Base-by-base conservation (phyloP, 192 early-diverging fungal species). In the Umbelopsis sp. region DNA sequence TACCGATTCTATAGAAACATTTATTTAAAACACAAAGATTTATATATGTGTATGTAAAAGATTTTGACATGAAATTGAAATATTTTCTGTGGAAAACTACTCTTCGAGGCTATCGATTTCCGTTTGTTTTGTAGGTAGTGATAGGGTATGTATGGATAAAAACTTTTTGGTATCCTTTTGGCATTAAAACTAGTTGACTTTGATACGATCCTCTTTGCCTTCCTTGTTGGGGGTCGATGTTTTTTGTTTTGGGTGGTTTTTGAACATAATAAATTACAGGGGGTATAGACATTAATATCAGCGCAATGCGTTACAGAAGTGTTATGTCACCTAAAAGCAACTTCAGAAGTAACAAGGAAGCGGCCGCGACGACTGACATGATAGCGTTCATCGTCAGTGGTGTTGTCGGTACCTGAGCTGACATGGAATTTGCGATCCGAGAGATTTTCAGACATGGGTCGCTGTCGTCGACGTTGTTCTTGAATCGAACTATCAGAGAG, bases 361-460 rank as follows among this genome's bases (percentile, higher is more conserved):
- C 56, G 56, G 17, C 56, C 56, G 14, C 56, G 56, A 10, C 56
- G 56, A 62, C 56, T 62, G 10, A 62, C 34, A 34, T 62, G 56
- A 62, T 62, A 62, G 4, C 56, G 56, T 34, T 62, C 56, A 14
- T 62, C 56, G 31, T 62, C 56, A 1, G 38, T 41, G 31, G 56
- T 62, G 8, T 62, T 31, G n/a, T 32, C 31, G 29, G 12, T 62
- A 2, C 29, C 29, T 4, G 26, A 20, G 17, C 2, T 4, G 16
- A 62, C 31, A 14, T 20, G 17, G 29, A 14, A 1, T 3, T 62
- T 62, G 29, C 56, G 56, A 20, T 62, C 56, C 3, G 56, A 62
- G 2, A 62, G 56, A n/a, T 62, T 62, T 34, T 62, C 56, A 34
- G 56, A 62, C 56, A 62, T 62, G 31, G 56, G 56, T 16, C 56